Base-by-base conservation (phyloP, 2,329 filamentous ascomycete species). In the Lachnellula hyalina region DNA sequence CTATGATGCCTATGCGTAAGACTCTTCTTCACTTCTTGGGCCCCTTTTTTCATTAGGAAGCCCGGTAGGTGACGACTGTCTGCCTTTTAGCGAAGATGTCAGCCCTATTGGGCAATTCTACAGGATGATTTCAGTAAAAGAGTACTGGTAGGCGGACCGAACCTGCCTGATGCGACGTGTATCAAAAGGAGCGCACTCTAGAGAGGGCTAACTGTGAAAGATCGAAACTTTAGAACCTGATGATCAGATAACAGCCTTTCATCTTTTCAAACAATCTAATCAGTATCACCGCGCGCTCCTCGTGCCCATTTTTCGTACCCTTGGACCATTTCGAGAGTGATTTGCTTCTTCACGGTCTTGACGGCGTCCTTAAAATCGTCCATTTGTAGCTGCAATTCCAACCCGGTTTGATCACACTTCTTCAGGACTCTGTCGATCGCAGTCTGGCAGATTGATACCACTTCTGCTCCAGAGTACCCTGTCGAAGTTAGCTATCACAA, bases 401-500 rank as follows among this genome's bases (percentile, higher is more conserved):
- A 58, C 1, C 65, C 66, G 4, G 60, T 62, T 65, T 74, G 68
- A 64, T 76, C 76, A 57, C 75, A 74, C 53, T 79, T 75, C 59
- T 80, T 75, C 67, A 84, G 65, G 57, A 80, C 73, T 42, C 70
- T 73, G 67, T 81, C 73, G 57, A 74, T 71, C 55, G 78, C 78
- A 25, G 71, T 74, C 61, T 79, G 73, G 58, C 77, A 80, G 19
- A 87, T 77, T 19, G 74, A 78, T 41, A 84, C 81, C 56, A 96
- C 82, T 72, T 96, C 93, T 0, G 92, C 91, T 2, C 92, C 92
- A 1, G 90, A 94, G 69, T 89, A 90, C 0, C 28, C 28, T 32
- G 28, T 11, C 8, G 28, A 11, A 32, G 28, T 32, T 9, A 32
- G 28, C 9, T 32, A 32, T 32, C 11, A 32, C 28, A 11, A 32